phyloP scores from a whole-genome alignment of 2,329 filamentous ascomycete genomes.

The Stagonosporopsis cucurbitacearum region DNA sequence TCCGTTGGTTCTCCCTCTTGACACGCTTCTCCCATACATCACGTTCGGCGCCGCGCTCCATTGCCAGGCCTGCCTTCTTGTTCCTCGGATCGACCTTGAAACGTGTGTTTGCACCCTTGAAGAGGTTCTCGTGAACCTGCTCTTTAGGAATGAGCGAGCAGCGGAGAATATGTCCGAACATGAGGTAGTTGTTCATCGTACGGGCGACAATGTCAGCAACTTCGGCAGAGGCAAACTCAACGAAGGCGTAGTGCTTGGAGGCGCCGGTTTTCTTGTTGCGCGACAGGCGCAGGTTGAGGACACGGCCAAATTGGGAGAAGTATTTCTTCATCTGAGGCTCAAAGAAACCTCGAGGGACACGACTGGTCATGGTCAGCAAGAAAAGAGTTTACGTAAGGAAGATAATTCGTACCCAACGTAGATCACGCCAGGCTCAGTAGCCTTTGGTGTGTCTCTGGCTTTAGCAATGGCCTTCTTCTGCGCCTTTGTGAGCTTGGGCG shows the following conservation, averaged over 20 bases:
- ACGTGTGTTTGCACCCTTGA: constrained; percentile 87
- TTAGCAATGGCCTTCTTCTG: constrained; percentile 55
- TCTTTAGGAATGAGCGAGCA: constrained; percentile 79
- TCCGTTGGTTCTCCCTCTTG: constrained; percentile 72
- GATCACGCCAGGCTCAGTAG: constrained; percentile 74
- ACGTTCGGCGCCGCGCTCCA: constrained; percentile 75
- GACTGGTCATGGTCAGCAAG: constrained; percentile 51
- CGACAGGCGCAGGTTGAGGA: constrained; percentile 79
- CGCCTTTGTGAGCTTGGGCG: constrained; percentile 37
- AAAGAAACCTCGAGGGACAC: constrained; percentile 94
- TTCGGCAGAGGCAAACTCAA: constrained; percentile 79
- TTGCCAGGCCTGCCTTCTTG: constrained; percentile 77
- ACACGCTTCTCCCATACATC: constrained; percentile 81
- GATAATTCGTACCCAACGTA: constrained; percentile 71
- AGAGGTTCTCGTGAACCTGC: constrained; percentile 80
- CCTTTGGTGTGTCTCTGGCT: constrained; percentile 58
- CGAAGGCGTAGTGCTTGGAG: constrained; percentile 92
- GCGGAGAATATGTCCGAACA: constrained; percentile 93
- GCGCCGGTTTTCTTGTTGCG: constrained; percentile 91
- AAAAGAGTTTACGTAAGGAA: neutral
- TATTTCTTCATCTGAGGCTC: constrained; percentile 94
- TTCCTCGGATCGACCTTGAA: constrained; percentile 91
- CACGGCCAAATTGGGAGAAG: constrained; percentile 89
- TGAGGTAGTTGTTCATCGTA: constrained; percentile 97
- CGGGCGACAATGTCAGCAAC: constrained; percentile 91